phyloP scores from a whole-genome alignment of 768 basidiomycete species.

The Trametes cubensis region DNA sequence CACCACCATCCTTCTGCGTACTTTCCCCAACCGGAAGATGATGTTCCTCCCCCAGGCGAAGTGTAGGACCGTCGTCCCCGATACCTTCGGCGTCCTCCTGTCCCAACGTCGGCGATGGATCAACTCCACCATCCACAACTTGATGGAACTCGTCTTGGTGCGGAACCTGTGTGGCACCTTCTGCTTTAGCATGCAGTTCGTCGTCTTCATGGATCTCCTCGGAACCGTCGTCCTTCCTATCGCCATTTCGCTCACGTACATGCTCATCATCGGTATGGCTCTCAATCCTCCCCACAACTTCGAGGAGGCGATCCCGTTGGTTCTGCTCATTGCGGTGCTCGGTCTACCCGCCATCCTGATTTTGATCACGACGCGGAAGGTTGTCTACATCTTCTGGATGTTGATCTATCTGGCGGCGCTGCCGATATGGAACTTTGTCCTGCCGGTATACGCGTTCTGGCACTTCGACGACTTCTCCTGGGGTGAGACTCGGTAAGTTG shows the following conservation, averaged over 20 bases:
- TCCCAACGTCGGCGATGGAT: slow-evolving; percentile 99
- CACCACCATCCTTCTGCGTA: slow-evolving; percentile 92
- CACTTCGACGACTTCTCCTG: slow-evolving; percentile 99
- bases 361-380: slow-evolving; percentile 89
- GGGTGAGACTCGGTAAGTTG: slow-evolving; percentile 91
- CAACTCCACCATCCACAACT: slow-evolving; percentile 98
- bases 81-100: slow-evolving; percentile 89
- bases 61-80: slow-evolving; percentile 94
- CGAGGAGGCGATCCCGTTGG: slow-evolving; percentile 90
- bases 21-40: slow-evolving; percentile 99
- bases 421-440: slow-evolving; percentile 94
- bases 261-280: slow-evolving; percentile 80
- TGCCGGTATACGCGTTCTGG: slow-evolving; percentile 97
- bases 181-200: slow-evolving; percentile 99
- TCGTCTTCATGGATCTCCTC: slow-evolving; percentile 95
- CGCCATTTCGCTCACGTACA: slow-evolving; percentile 89
- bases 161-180: slow-evolving; percentile 98
- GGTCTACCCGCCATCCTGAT: slow-evolving; percentile 93
- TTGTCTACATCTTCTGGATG: slow-evolving; percentile 99
- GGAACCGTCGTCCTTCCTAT: slow-evolving; percentile 93
- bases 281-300: slow-evolving; percentile 82
- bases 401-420: slow-evolving; percentile 89
- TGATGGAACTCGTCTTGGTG: slow-evolving; percentile 98
- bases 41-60: slow-evolving; percentile 97
- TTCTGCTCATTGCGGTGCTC: slow-evolving; percentile 87